phyloP scores from a whole-genome alignment of 768 basidiomycete genomes.

The Glaciozyma martinii region DNA sequence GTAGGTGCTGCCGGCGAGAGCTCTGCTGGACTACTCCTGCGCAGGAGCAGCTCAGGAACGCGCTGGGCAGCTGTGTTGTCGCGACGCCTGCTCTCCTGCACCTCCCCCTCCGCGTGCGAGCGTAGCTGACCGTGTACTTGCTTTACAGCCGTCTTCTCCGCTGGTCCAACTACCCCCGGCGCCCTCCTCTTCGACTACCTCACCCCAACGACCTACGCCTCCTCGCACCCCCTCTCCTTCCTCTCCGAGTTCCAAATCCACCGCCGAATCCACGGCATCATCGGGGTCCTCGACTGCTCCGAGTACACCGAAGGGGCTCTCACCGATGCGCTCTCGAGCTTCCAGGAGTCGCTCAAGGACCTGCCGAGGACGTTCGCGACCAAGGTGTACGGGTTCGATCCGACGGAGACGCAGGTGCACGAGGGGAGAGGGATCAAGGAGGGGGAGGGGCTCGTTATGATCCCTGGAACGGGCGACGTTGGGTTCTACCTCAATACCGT shows the following conservation, averaged over 20 bases:
- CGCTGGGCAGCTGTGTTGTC: neutral
- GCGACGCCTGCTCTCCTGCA: neutral
- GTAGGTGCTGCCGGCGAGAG: too few species aligned
- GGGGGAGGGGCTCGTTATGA: conserved; percentile 60
- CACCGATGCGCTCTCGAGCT: conserved; percentile 54
- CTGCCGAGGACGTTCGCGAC: conserved; percentile 67
- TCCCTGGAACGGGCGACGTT: conserved; percentile 76
- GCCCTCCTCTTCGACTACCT: conserved; percentile 68
- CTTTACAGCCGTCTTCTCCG: conserved; percentile 67
- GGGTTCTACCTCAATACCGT: conserved; percentile 78
- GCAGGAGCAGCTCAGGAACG: neutral
- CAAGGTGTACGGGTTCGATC: conserved; percentile 79
- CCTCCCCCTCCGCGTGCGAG: conserved; percentile 33
- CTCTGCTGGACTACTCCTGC: too few species aligned
- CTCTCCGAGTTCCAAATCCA: conserved; percentile 49
- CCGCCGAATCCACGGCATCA: conserved; percentile 73
- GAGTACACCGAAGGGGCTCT: conserved; percentile 44
- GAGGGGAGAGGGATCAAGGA: conserved; percentile 37
- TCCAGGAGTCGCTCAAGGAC: conserved; percentile 46
- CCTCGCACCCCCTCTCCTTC: conserved; percentile 59
- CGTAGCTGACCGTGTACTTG: neutral
- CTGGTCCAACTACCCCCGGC: conserved; percentile 63
- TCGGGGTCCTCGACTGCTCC: conserved; percentile 64
- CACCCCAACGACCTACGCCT: conserved; percentile 66
- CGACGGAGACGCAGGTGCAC: conserved; percentile 47